Evolutionary conservation across 164 flowering plant genomes (phyloP).

Genomic region (Saururus chinensis): DNA sequence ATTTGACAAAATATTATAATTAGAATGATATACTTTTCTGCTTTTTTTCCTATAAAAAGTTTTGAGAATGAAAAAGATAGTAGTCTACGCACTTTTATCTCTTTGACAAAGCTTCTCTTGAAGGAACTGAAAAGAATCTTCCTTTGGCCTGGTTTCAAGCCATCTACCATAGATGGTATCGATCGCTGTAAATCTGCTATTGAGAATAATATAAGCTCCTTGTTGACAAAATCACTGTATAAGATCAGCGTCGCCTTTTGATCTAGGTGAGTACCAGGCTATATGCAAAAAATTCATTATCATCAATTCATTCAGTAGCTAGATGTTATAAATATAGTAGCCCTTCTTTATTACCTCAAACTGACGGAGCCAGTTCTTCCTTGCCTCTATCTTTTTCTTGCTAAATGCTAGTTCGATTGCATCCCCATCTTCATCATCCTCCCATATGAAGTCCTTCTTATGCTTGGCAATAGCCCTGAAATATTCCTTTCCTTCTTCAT

Average conservation of each 20-base stretch:
- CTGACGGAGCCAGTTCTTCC: slow-evolving; percentile 90
- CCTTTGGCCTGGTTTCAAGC: slow-evolving; percentile 94
- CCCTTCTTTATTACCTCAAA: slow-evolving; percentile 44
- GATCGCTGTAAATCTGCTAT: slow-evolving; percentile 91
- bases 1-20: not conserved
- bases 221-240: slow-evolving; percentile 88
- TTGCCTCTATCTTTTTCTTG: slow-evolving; percentile 88
- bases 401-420: slow-evolving; percentile 95
- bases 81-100: slow-evolving; percentile 30
- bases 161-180: slow-evolving; percentile 97
- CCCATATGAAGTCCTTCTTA: slow-evolving; percentile 78
- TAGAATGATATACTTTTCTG: no score
- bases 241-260: slow-evolving; percentile 49
- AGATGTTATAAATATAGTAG: not conserved
- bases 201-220: slow-evolving; percentile 86
- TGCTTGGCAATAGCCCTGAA: slow-evolving; percentile 52
- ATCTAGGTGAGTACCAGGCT: slow-evolving; percentile 87
- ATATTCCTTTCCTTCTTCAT: slow-evolving; percentile 74
- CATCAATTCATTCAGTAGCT: not conserved
- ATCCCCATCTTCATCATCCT: slow-evolving; percentile 71
- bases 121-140: slow-evolving; percentile 84
- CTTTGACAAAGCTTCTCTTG: slow-evolving; percentile 65
- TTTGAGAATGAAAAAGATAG: no score
- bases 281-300: slow-evolving; percentile 8
- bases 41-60: not conserved